These are phyloP conservation scores for Groenewaldozyma auringiensis DNA, from an alignment of 1,139 yeast genomes.

Conservation along the genomic window DNA sequence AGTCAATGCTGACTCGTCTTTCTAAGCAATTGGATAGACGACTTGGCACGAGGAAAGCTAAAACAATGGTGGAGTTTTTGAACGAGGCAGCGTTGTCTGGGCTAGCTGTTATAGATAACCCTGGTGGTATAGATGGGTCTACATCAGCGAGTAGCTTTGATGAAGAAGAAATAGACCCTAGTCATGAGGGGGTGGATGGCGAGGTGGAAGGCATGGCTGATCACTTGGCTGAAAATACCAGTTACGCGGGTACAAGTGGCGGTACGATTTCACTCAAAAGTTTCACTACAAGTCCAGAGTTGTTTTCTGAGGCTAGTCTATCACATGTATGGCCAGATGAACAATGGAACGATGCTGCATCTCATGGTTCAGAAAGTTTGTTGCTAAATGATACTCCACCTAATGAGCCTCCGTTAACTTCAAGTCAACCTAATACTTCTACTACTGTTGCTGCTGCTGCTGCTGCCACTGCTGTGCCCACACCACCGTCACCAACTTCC, in stretches of 20 bases:
- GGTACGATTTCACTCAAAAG: neutral
- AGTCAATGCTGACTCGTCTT: neutral
- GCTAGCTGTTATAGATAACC: neutral
- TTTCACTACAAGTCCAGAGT: neutral
- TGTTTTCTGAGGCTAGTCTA: neutral
- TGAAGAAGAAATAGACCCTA: neutral
- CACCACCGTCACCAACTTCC: neutral
- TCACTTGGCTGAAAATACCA: neutral
- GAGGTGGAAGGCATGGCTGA: neutral
- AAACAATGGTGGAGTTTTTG: neutral
- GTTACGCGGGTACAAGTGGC: neutral
- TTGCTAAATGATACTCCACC: neutral
- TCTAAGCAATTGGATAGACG: neutral
- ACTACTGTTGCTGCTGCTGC: neutral
- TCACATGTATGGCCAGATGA: neutral
- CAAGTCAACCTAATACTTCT: neutral
- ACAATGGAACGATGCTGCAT: neutral
- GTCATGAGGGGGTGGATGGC: neutral
- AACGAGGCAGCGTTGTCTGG: neutral
- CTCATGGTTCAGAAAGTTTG: constrained; percentile 3
- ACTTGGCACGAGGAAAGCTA: neutral
- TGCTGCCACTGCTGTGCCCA: neutral
- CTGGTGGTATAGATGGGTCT: neutral
- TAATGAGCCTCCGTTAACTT: neutral
- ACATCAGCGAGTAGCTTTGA: neutral